Evolutionary conservation across 179 eudicot species (phyloP), one percentile per base, ranked within the genome.

Genomic region (Silene coronaria): DNA sequence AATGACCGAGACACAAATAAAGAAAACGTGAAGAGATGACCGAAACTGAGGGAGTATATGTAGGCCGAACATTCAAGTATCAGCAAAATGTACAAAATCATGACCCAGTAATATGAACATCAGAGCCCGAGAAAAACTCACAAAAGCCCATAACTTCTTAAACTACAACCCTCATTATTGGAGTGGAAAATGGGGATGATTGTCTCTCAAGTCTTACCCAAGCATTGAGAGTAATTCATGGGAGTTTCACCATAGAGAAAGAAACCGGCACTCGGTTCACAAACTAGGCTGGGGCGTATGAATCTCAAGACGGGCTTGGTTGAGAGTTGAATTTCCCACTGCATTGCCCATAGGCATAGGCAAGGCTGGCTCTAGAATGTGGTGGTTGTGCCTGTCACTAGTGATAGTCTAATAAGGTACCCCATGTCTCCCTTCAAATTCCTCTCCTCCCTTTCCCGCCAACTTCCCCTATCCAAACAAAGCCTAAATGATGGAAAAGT

Each of bases 181-280:
- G 73, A 64, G 55, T 53, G 74, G 79, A 22, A 76, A 80, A 76
- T 76, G 83, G 72, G 80, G 76, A 64, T 22, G 64, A 46, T 45
- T 76, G 57, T 80, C 83, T 76, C 79, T n/a, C n/a, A n/a, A n/a
- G n/a, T n/a, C n/a, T 76, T 24, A 75, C 67, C 83, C 83, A 80
- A n/a, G 70, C 42, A 76, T 75, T 75, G 80, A 16, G 76, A 70
- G 36, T 70, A 80, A 75, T 75, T 55, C 57, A 24, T 38, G 26
- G 83, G 55, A 34, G 38, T 34, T 34, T 34, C 38, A 34, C 38
- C 38, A 34, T 34, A 34, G 38, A 34, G n/a, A 34, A 34, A 34
- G 79, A 80, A 71, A 65, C 72, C 59, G 17, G 72, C 73, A 76
- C 32, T 75, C 8, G 76, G 76, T 14, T 76, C 80, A 45, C 66